Conservation (phyloP, 2,329 filamentous ascomycete genomes). For the Aspergillus fructus region DNA sequence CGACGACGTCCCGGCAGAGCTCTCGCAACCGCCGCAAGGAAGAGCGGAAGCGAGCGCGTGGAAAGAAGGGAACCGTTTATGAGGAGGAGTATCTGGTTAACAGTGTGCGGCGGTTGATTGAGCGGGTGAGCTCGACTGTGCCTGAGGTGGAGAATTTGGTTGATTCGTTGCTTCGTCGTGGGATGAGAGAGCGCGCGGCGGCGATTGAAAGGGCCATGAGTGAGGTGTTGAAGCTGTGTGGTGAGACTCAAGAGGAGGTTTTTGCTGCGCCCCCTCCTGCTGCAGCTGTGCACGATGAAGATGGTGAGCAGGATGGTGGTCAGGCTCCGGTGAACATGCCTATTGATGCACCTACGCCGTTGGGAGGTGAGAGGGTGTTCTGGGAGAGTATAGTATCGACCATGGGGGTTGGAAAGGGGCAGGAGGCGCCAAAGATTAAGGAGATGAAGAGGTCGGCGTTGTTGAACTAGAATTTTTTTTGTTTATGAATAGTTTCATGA, state of each 20-base stretch:
- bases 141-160: conserved; percentile 74
- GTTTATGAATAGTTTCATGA: not conserved
- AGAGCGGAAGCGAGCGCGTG: conserved; percentile 90
- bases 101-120: conserved; percentile 77
- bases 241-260: conserved; percentile 66
- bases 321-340: not conserved
- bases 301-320: conserved; percentile 24
- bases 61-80: conserved; percentile 95
- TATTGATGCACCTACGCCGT: conserved; percentile 7
- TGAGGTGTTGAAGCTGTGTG: conserved; percentile 72
- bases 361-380: conserved; percentile 36
- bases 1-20: conserved; percentile 62
- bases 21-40: conserved; percentile 85
- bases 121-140: conserved; percentile 71
- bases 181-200: conserved; percentile 83
- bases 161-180: conserved; percentile 71
- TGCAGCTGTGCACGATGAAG: conserved; percentile 19
- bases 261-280: conserved; percentile 47
- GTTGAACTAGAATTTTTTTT: conserved; percentile 25
- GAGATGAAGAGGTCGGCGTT: conserved; percentile 42
- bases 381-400: conserved; percentile 42
- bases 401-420: conserved; percentile 34
- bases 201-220: conserved; percentile 72
- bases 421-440: conserved; percentile 55
- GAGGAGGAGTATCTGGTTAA: conserved; percentile 97